A percentile compares a stretch with the other conserved stretches of the same genome.
Conservation (phyloP, 2,329 filamentous ascomycete genomes). For the Lomentospora prolificans region DNA sequence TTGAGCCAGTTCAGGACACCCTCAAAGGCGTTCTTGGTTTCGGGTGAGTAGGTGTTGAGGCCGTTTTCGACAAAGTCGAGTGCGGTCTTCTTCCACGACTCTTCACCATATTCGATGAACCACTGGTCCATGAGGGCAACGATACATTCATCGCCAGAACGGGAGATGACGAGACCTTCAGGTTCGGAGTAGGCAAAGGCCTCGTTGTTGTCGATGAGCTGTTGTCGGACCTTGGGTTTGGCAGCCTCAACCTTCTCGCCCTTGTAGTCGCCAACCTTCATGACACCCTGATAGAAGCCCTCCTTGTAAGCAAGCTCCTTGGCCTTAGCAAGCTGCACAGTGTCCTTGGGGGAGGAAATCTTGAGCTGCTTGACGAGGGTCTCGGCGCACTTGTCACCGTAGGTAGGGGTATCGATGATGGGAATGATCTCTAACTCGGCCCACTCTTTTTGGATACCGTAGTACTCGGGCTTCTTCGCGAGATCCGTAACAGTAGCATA, state of each 20-base stretch:
- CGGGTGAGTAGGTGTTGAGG: conserved; percentile 70
- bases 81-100: conserved; percentile 70
- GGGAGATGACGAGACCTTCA: conserved; percentile 76
- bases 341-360: conserved; percentile 93
- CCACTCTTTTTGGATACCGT: conserved; percentile 95
- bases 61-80: conserved; percentile 62
- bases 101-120: conserved; percentile 95
- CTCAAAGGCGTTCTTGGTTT: conserved; percentile 72
- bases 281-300: conserved; percentile 89
- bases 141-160: conserved; percentile 87
- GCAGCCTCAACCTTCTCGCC: conserved; percentile 78
- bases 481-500: conserved; percentile 83
- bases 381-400: conserved; percentile 75
- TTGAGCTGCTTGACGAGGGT: conserved; percentile 84
- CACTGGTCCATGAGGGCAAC: conserved; percentile 92
- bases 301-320: conserved; percentile 97
- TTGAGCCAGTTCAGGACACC: conserved; percentile 85
- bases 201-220: conserved; percentile 64
- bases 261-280: conserved; percentile 80
- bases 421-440: conserved; percentile 81
- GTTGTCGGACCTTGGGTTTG: conserved; percentile 73
- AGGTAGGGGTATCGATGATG: conserved; percentile 80
- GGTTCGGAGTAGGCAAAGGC: conserved; percentile 93
- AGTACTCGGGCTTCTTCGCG: conserved; percentile 90
- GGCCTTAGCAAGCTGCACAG: conserved; percentile 77